phyloP scores from a whole-genome alignment of 345 rosid species.

The Eucalyptus viminalis region DNA sequence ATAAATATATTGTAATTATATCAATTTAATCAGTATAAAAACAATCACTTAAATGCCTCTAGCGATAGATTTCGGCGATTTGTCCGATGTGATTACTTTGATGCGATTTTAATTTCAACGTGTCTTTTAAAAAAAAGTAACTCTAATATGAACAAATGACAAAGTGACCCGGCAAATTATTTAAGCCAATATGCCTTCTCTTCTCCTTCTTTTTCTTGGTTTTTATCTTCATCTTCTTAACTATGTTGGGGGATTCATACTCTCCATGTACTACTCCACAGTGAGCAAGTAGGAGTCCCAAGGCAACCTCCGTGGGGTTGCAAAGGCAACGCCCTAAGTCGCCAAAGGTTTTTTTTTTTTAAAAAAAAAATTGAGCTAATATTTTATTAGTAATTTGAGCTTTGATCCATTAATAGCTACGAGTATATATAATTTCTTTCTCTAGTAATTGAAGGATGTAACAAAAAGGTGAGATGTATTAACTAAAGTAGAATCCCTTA shows the following conservation, averaged over 20 bases:
- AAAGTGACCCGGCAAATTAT: neutral
- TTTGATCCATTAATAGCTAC: too few species aligned
- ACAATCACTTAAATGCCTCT: neutral
- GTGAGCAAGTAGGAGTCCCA: rapidly evolving
- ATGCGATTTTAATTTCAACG: neutral
- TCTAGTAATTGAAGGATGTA: too few species aligned
- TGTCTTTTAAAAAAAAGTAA: neutral
- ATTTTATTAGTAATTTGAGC: too few species aligned
- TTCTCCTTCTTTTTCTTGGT: neutral
- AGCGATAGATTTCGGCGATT: rapidly evolving
- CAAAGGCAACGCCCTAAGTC: too few species aligned
- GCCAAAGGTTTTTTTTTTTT: too few species aligned
- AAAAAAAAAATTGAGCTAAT: too few species aligned
- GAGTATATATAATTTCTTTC: too few species aligned
- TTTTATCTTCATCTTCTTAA: neutral
- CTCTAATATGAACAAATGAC: neutral
- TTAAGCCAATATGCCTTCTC: neutral
- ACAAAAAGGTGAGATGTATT: too few species aligned
- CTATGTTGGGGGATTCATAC: too few species aligned
- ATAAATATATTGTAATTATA: too few species aligned
- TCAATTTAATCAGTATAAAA: neutral
- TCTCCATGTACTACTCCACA: rapidly evolving
- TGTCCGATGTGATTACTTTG: rapidly evolving
- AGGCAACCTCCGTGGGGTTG: too few species aligned
- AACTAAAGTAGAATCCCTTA: too few species aligned